These are phyloP conservation scores for Marasmius tenuissimus DNA, from an alignment of 1,284 basidiomycete genomes.

Conservation along the genomic window DNA sequence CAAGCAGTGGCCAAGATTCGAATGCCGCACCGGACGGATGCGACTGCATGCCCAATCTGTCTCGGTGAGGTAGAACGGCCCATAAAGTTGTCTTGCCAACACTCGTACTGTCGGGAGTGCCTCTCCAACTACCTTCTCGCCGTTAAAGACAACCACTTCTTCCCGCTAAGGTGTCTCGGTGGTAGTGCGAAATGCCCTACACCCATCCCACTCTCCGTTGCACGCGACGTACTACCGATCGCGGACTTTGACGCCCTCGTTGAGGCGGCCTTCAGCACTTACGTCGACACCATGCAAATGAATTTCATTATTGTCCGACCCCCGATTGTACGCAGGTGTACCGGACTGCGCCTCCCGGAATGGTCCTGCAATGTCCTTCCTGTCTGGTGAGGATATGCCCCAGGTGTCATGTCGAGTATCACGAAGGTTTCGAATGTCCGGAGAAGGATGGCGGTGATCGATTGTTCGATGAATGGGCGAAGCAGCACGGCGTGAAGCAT, in stretches of 20 bases:
- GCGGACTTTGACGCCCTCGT: constrained; percentile 53
- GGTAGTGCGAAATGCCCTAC: constrained; percentile 53
- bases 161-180: constrained; percentile 70
- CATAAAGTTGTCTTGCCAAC: constrained; percentile 57
- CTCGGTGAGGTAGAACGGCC: constrained; percentile 52
- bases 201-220: constrained; percentile 49
- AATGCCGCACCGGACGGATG: constrained; percentile 23
- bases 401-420: constrained; percentile 61
- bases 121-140: constrained; percentile 55
- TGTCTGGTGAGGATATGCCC: constrained; percentile 70
- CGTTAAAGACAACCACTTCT: constrained; percentile 54
- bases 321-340: constrained; percentile 75
- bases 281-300: constrained; percentile 56
- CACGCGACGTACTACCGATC: constrained; percentile 47
- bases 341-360: constrained; percentile 46
- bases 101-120: constrained; percentile 64
- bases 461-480: constrained; percentile 60
- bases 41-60: constrained; percentile 58
- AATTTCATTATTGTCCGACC: constrained; percentile 72
- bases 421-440: constrained; percentile 63
- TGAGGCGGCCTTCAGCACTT: constrained; percentile 54
- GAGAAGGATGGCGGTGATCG: constrained; percentile 52
- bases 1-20: constrained; percentile 36
- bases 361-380: constrained; percentile 65
- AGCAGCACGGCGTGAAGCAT: constrained; percentile 59